Base-by-base conservation (phyloP, 2,329 filamentous ascomycete species). In the Aspergillus sp. region DNA sequence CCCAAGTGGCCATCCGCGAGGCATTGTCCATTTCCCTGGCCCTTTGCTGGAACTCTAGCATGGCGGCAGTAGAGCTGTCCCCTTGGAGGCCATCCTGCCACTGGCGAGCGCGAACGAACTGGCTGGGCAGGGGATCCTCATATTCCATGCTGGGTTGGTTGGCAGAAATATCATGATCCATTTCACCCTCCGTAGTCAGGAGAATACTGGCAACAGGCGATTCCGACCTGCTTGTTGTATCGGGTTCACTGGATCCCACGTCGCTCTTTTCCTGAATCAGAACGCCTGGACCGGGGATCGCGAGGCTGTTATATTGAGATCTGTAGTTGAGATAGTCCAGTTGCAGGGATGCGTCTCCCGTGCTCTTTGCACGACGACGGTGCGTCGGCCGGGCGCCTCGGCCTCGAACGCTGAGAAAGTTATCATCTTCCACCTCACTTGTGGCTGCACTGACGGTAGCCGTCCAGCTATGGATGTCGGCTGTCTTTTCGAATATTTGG, bases 1-100 rank as follows among this genome's bases (percentile, higher is more conserved):
- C 77, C 60, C 78, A 73, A 7, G 79, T 82, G 15, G 78, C 79
- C 41, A 74, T 70, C 42, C 78, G 71, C 12, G 79, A 81, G 41
- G 74, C 70, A 7, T 72, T 74, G 44, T 81, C 79, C 13, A 77
- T 65, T 46, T 80, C 76, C 41, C 69, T 72, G 3, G 74, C 74
- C 43, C 73, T 70, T 53, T 69, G 65, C 27, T 69, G 61, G 54
- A 74, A 82, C 37, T 72, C 70, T 62, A 73, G 68, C 60, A 81
- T 81, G n/a, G 79, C 79, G 37, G 73, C 74, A 54, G 72, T 77
- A 0, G 79, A 78, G 7, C 70, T 79, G 37, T 63, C 60, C n/a
- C 77, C 64, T 30, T 53, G 62, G 30, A 51, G 66, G 13, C 60
- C 59, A 56, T 81, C 78, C 41, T 73, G 67, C 78, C 78, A 80